These are phyloP conservation scores for Elongisporangium undulatum DNA, from an alignment of 352 stramenopile genomes.

Conservation along the genomic window DNA sequence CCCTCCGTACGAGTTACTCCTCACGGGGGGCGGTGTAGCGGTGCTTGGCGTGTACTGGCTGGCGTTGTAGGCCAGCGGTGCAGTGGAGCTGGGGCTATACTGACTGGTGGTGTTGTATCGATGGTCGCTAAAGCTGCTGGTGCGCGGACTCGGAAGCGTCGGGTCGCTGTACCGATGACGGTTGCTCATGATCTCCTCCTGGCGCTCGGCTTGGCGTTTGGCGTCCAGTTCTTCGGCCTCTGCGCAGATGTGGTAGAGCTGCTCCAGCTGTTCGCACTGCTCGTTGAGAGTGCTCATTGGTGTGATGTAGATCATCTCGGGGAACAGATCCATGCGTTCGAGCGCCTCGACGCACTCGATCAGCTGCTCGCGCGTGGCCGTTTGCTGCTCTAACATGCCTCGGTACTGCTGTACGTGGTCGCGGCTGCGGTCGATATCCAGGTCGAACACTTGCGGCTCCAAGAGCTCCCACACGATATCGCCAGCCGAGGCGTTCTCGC, in stretches of 20 bases:
- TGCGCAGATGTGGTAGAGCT: constrained; percentile 43
- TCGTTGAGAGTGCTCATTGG: constrained; percentile 22
- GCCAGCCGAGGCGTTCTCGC: constrained; percentile 16
- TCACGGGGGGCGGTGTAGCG: not conserved
- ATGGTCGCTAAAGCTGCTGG: not conserved
- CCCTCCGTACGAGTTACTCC: not conserved
- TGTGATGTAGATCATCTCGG: constrained; percentile 24
- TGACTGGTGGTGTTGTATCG: not conserved
- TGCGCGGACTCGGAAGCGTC: not conserved
- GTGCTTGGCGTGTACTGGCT: not conserved
- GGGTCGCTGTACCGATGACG: constrained; percentile 19
- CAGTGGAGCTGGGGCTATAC: not conserved
- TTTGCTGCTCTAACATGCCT: constrained; percentile 60
- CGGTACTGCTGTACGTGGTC: constrained; percentile 81
- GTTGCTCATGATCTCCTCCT: constrained; percentile 13
- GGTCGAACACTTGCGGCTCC: constrained; percentile 75
- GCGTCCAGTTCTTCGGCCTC: constrained; percentile 51
- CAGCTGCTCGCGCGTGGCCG: constrained; percentile 54
- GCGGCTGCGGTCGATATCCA: constrained; percentile 65
- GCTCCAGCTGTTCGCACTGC: constrained; percentile 43
- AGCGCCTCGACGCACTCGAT: constrained; percentile 43
- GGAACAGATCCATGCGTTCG: constrained; percentile 41
- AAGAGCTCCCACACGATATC: constrained; percentile 68
- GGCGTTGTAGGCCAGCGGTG: not conserved
- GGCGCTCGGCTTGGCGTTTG: constrained; percentile 42